Percentiles rank a stretch among this genome's conserved stretches.
phyloP scores from a whole-genome alignment of 179 eudicot species.

The Amaranthus tricolor region DNA sequence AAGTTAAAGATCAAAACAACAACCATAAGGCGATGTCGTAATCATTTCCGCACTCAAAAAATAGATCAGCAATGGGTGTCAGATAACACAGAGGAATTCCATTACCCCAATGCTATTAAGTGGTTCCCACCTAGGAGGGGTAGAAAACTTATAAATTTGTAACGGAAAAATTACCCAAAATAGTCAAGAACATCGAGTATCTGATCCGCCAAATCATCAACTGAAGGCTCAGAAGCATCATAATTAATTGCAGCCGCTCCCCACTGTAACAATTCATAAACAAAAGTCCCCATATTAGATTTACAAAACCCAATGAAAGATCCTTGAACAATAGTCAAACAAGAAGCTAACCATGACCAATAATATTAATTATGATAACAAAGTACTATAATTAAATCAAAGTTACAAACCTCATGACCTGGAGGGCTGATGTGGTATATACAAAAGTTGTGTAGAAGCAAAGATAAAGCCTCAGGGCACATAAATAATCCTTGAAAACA shows the following conservation, averaged over 20 bases:
- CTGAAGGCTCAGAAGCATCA: conserved; percentile 53
- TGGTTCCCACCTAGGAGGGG: too few species aligned
- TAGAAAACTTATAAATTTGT: not conserved
- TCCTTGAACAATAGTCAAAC: conserved; percentile 5
- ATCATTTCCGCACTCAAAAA: not conserved
- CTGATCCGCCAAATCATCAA: conserved; percentile 89
- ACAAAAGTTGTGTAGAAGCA: conserved; percentile 78
- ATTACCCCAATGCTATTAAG: too few species aligned
- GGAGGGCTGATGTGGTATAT: conserved; percentile 81
- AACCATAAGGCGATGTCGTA: not conserved
- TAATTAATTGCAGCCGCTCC: conserved; percentile 60
- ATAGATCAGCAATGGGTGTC: not conserved
- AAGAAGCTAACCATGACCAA: not conserved
- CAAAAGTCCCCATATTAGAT: conserved; percentile 41
- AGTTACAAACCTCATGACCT: conserved; percentile 72
- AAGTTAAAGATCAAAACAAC: not conserved
- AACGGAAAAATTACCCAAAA: conserved; percentile 57
- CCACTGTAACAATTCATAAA: conserved; percentile 71
- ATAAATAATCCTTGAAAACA: conserved; percentile 76
- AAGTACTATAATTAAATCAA: not conserved
- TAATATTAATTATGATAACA: not conserved
- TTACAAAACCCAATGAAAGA: conserved; percentile 7
- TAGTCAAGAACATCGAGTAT: conserved; percentile 76
- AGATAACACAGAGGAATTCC: not conserved
- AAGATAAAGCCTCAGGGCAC: conserved; percentile 67